Percentiles rank a stretch among this genome's conserved stretches.
Conservation (phyloP, 148 eudicot species). For the Nepenthes gracilis region DNA sequence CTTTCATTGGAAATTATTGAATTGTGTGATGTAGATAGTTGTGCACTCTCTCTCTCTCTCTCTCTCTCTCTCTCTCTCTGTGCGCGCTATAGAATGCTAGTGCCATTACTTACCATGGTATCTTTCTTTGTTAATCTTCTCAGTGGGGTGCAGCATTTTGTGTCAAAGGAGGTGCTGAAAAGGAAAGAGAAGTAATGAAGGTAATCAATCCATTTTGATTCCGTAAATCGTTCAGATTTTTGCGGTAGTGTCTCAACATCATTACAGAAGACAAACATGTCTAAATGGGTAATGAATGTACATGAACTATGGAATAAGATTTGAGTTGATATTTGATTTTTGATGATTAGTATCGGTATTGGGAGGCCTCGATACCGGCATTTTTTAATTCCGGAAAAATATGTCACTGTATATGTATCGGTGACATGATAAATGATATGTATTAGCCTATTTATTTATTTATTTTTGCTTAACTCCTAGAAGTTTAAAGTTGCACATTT, state of each 20-base stretch:
- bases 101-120: background rate
- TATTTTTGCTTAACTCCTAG: too few species aligned
- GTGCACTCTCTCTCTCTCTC: background rate
- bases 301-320: too few species aligned
- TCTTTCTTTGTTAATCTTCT: slow-evolving; percentile 1
- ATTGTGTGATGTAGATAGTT: background rate
- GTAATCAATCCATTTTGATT: slow-evolving; percentile 16
- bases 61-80: background rate
- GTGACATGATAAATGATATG: too few species aligned
- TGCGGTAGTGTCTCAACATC: background rate
- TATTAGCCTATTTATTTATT: too few species aligned
- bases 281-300: too few species aligned
- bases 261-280: background rate
- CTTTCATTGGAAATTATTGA: background rate
- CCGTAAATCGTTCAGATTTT: background rate
- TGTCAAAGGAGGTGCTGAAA: slow-evolving; percentile 73
- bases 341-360: too few species aligned
- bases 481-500: too few species aligned
- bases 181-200: slow-evolving; percentile 70
- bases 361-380: too few species aligned
- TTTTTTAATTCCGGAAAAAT: too few species aligned
- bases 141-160: slow-evolving; percentile 99
- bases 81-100: background rate
- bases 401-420: too few species aligned
- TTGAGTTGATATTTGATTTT: too few species aligned